These are phyloP conservation scores for Nemania bipapillata DNA, from an alignment of 2,329 filamentous ascomycete genomes.

Conservation along the genomic window DNA sequence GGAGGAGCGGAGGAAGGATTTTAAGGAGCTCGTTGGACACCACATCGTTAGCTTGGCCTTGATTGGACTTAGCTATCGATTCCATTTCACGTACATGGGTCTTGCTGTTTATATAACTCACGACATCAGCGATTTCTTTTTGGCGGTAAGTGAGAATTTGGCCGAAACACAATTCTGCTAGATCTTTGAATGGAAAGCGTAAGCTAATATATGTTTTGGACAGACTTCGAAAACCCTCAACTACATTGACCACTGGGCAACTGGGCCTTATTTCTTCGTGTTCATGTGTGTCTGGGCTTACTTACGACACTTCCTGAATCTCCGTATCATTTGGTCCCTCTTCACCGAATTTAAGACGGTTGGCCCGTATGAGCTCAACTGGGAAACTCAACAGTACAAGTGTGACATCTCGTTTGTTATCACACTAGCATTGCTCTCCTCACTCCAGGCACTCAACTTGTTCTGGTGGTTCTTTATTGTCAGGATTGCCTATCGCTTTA, in stretches of 20 bases:
- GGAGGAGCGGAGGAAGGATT: constrained; percentile 95
- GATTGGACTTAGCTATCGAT: constrained; percentile 88
- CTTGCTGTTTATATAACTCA: constrained; percentile 93
- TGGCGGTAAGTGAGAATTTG: constrained; percentile 73
- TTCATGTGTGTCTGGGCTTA: constrained; percentile 91
- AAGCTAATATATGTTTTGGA: constrained; percentile 33
- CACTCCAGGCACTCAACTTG: constrained; percentile 78
- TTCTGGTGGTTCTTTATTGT: constrained; percentile 85
- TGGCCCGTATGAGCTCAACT: constrained; percentile 79
- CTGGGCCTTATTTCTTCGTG: constrained; percentile 83
- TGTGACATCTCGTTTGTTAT: constrained; percentile 76
- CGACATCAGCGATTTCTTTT: constrained; percentile 94
- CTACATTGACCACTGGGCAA: constrained; percentile 82
- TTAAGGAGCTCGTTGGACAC: constrained; percentile 90
- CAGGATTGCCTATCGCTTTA: constrained; percentile 77
- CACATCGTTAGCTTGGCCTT: constrained; percentile 88
- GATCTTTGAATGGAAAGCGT: neutral
- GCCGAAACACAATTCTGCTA: neutral
- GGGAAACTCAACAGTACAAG: constrained; percentile 81
- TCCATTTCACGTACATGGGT: constrained; percentile 96
- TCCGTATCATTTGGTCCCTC: constrained; percentile 78
- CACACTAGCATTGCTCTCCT: constrained; percentile 70
- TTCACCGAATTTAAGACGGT: constrained; percentile 79
- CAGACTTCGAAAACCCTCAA: constrained; percentile 91
- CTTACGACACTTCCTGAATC: constrained; percentile 85